phyloP scores from a whole-genome alignment of 2,329 filamentous ascomycete genomes.

The Thielaviopsis populi region DNA sequence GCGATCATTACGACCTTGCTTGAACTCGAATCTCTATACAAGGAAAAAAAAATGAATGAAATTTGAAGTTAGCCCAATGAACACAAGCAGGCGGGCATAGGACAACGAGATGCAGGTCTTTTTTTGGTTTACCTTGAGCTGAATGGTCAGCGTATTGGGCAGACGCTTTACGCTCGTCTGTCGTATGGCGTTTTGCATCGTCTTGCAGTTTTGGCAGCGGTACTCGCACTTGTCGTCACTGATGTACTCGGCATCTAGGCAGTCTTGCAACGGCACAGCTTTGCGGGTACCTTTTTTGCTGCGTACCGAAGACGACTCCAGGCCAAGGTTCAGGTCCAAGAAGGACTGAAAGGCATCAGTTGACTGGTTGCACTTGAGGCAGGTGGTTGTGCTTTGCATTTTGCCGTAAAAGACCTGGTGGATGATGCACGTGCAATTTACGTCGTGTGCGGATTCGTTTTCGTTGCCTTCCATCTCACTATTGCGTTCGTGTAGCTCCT shows the following conservation, averaged over 20 bases:
- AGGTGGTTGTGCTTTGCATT: conserved; percentile 78
- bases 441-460: conserved; percentile 42
- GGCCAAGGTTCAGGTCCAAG: conserved; percentile 73
- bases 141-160: conserved; percentile 79
- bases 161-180: conserved; percentile 71
- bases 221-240: conserved; percentile 80
- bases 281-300: conserved; percentile 32
- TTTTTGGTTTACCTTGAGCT: conserved; percentile 56
- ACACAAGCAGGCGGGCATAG: background rate
- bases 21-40: conserved; percentile 56
- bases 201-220: conserved; percentile 66
- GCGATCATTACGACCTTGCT: conserved; percentile 46
- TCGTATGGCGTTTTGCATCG: conserved; percentile 64
- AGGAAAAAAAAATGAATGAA: background rate
- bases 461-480: conserved; percentile 41
- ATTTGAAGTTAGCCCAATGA: background rate
- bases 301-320: conserved; percentile 62
- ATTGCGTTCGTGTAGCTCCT: conserved; percentile 76
- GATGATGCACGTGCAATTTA: conserved; percentile 73
- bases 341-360: conserved; percentile 79
- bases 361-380: conserved; percentile 68
- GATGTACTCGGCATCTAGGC: conserved; percentile 74
- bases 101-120: background rate
- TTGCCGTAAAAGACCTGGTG: conserved; percentile 93
- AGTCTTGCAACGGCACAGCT: conserved; percentile 48